These are phyloP conservation scores for Mycena vitilis DNA, from an alignment of 768 basidiomycete species.

Conservation along the genomic window DNA sequence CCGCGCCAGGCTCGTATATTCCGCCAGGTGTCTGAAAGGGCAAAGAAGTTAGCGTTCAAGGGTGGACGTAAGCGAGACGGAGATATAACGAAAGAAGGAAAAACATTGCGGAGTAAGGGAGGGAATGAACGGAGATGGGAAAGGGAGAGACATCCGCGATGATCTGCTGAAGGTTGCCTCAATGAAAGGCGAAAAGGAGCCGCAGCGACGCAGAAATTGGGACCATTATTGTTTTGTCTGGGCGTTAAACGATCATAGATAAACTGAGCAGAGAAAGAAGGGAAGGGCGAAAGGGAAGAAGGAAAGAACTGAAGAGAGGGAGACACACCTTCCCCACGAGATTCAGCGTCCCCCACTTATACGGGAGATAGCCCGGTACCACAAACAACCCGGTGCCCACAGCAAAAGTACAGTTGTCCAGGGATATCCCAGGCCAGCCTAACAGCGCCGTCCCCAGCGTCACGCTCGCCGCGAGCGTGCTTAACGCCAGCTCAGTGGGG, in stretches of 20 bases:
- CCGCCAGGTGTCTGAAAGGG: too few species aligned
- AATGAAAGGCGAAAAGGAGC: conserved; percentile 83
- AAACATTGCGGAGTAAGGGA: too few species aligned
- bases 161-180: conserved; percentile 71
- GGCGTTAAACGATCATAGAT: too few species aligned
- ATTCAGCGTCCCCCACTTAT: conserved; percentile 67
- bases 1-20: too few species aligned
- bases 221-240: conserved; percentile 64
- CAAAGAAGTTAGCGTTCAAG: too few species aligned
- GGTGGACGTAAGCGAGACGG: too few species aligned
- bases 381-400: conserved; percentile 81
- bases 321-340: conserved; percentile 70
- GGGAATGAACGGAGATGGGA: too few species aligned
- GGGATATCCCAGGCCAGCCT: conserved; percentile 42
- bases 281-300: too few species aligned
- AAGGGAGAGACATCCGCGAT: too few species aligned
- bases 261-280: too few species aligned
- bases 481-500: conserved; percentile 41
- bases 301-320: too few species aligned
- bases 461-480: conserved; percentile 47
- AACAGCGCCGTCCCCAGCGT: conserved; percentile 41
- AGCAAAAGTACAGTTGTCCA: conserved; percentile 58
- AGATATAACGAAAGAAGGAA: too few species aligned
- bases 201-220: conserved; percentile 74
- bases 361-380: conserved; percentile 83